Evolutionary conservation across 2,329 filamentous ascomycete genomes (phyloP).

Genomic region (Xylariaceae sp.): DNA sequence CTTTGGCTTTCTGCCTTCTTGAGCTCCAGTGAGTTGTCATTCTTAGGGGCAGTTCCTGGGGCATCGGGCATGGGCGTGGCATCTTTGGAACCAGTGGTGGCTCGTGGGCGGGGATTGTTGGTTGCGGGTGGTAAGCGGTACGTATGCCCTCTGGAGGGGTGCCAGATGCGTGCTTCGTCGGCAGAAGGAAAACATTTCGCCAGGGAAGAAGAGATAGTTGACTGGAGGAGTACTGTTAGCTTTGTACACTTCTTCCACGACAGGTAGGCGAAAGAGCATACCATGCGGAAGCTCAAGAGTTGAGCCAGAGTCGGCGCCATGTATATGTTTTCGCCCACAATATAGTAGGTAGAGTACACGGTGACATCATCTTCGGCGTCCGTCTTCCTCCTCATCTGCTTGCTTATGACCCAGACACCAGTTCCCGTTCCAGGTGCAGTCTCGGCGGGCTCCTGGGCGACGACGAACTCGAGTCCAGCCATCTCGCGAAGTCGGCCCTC

Average conservation of each 20-base stretch:
- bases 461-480: constrained; percentile 63
- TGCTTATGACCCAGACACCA: constrained; percentile 66
- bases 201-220: constrained; percentile 52
- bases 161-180: constrained; percentile 50
- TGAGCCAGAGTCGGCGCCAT: constrained; percentile 61
- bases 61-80: constrained; percentile 44
- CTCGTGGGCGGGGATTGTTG: constrained; percentile 25
- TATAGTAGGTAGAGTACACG: constrained; percentile 59
- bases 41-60: constrained; percentile 16
- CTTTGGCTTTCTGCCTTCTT: constrained; percentile 36
- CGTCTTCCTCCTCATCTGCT: constrained; percentile 60
- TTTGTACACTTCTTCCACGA: neutral
- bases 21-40: constrained; percentile 23
- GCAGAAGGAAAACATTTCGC: constrained; percentile 49
- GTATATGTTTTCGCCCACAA: constrained; percentile 64
- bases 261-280: constrained; percentile 30
- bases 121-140: constrained; percentile 40
- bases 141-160: constrained; percentile 49
- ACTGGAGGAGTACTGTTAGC: constrained; percentile 31
- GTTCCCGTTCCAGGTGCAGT: constrained; percentile 57
- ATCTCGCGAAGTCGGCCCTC: constrained; percentile 60
- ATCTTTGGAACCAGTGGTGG: constrained; percentile 39
- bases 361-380: constrained; percentile 56
- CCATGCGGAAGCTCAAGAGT: constrained; percentile 56
- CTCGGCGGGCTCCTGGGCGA: constrained; percentile 62